Conservation (phyloP, 139 green algal genomes). For the Pedinophyceae sp. region DNA sequence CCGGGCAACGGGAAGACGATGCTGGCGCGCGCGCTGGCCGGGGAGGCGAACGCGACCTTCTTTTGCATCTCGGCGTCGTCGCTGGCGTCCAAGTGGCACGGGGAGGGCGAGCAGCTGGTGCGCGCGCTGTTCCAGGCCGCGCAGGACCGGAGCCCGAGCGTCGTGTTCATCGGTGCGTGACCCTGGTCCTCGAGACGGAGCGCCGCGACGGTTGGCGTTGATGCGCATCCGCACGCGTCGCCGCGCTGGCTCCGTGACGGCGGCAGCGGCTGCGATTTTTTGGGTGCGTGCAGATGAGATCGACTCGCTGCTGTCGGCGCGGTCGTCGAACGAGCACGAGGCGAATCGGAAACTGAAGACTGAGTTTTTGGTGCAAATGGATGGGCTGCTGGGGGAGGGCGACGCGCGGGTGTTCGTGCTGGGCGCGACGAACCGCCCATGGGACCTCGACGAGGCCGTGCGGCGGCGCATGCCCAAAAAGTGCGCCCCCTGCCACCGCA, state of each 20-base stretch:
- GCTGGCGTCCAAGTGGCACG: slow-evolving; percentile 72
- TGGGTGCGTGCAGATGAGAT: too few species aligned
- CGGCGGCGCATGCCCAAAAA: too few species aligned
- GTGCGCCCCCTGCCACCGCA: too few species aligned
- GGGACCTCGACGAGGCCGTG: too few species aligned
- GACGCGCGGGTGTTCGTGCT: slow-evolving; percentile 23
- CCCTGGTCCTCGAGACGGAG: too few species aligned
- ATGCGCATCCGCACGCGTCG: too few species aligned
- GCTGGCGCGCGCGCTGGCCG: slow-evolving; percentile 40
- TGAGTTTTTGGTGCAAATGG: too few species aligned
- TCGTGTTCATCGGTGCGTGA: neutral
- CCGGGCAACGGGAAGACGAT: slow-evolving; percentile 67
- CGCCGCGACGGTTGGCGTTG: too few species aligned
- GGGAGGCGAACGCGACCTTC: slow-evolving; percentile 49
- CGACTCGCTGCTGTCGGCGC: slow-evolving; percentile 39
- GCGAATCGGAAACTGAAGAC: too few species aligned
- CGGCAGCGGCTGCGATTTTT: too few species aligned
- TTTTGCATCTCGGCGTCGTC: slow-evolving; percentile 67
- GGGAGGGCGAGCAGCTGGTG: slow-evolving; percentile 86
- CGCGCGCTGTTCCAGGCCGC: slow-evolving; percentile 23
- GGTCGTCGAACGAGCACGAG: neutral
- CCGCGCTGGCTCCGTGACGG: too few species aligned
- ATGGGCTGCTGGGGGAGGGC: slow-evolving; percentile 19
- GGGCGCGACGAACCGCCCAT: slow-evolving; percentile 35
- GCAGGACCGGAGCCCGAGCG: too few species aligned